Conservation (phyloP, 768 basidiomycete genomes). For the Kwoniella botswanensis region DNA sequence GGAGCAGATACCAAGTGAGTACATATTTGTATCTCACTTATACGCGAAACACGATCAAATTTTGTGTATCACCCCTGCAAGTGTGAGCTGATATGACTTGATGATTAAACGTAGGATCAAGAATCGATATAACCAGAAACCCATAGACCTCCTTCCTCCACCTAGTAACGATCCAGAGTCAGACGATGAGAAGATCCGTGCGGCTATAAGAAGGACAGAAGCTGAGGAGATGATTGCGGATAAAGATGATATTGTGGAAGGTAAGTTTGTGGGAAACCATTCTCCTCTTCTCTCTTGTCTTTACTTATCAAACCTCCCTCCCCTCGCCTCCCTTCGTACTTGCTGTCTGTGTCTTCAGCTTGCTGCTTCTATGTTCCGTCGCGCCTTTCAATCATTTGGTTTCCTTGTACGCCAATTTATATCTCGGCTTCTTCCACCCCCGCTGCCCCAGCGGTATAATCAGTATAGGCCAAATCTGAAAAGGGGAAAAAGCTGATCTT, state of each 20-base stretch:
- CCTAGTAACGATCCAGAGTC: slow-evolving; percentile 36
- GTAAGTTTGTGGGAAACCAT: slow-evolving; percentile 56
- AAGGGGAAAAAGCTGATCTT: not conserved
- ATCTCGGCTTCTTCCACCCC: not conserved
- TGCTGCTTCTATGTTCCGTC: not conserved
- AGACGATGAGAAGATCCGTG: slow-evolving; percentile 64
- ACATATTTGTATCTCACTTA: no score
- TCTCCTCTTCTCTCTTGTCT: not conserved
- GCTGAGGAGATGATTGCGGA: slow-evolving; percentile 64
- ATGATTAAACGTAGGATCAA: slow-evolving; percentile 64
- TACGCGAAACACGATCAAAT: no score
- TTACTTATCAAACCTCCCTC: not conserved
- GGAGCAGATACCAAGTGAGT: slow-evolving; percentile 74
- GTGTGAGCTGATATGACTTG: no score
- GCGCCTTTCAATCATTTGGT: not conserved
- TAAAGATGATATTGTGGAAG: slow-evolving; percentile 69
- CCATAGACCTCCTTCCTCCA: slow-evolving; percentile 65
- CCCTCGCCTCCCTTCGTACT: not conserved
- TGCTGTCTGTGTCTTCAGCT: not conserved
- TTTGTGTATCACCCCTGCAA: no score
- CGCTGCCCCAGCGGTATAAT: not conserved
- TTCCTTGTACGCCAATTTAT: not conserved
- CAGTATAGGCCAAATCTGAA: not conserved
- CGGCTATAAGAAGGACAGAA: slow-evolving; percentile 65
- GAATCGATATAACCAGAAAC: slow-evolving; percentile 70